Evolutionary conservation across 148 eudicot species (phyloP), one percentile per base, ranked within the genome.

Genomic region (Chenopodium album): DNA sequence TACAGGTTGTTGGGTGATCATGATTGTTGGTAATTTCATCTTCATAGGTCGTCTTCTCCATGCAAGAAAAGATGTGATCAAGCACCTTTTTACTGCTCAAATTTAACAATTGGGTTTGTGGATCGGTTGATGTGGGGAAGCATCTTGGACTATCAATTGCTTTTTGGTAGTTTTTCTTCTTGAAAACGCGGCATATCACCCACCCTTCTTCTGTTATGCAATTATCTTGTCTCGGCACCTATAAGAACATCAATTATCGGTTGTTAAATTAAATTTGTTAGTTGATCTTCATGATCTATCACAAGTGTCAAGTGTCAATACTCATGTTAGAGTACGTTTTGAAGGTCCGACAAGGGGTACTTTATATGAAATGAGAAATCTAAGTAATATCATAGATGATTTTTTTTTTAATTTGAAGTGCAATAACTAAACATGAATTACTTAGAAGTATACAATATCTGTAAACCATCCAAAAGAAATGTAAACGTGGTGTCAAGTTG

Each of bases 181-280:
- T 74, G 63, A 74, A 74, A 26, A 74, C 63, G 37, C 77, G 77
- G 77, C 77, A 74, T 48, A 74, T 74, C 63, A 74, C 77, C 77
- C 77, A 74, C 32, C 77, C 63, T 4, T 74, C 77, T 74, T 74
- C 77, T 50, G 77, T 26, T 29, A 17, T 74, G 52, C 76, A 23
- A 74, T 50, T 74, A 14, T 74, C 77, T 52, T 74, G 37, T n/a
- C 60, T 73, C 23, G 77, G 52, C 41, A 74, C 77, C 77, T 74
- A 28, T 50, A 50, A 17, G 7, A 62, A 20, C 66, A 62, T 62
- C 66, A 62, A 62, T 62, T 20, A 20, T 5, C 10, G 7, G 66
- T 48, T 47, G 32, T 71, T 71, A 34, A 34, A 34, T 34, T 34
- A 34, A 2, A 37, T 22, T 68, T 5, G 20, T 19, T 8, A 34